A percentile compares a stretch with the other conserved stretches of the same genome.
Conservation (phyloP, 352 stramenopile genomes). For the Phytophthora parvispora region DNA sequence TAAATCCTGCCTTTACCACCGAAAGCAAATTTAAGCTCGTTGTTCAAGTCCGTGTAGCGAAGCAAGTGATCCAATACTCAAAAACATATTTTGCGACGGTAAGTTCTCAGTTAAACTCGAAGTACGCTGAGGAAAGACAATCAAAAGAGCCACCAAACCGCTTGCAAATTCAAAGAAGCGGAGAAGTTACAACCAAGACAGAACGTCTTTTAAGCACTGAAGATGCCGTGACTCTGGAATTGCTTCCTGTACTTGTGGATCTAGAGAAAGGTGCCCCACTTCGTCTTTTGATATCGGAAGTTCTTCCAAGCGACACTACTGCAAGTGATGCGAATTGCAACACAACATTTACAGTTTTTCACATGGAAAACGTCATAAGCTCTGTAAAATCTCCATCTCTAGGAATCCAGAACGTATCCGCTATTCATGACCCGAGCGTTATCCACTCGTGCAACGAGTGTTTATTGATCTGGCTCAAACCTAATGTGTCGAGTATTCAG, state of each 20-base stretch:
- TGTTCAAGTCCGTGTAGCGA: constrained; percentile 6
- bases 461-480: background rate
- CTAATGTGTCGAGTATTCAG: background rate
- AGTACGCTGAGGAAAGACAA: background rate
- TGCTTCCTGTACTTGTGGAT: constrained; percentile 10
- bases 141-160: background rate
- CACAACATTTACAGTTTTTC: constrained; percentile 22
- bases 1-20: constrained; percentile 9
- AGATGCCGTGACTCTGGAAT: background rate
- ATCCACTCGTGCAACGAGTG: constrained; percentile 11
- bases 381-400: constrained; percentile 8
- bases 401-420: constrained; percentile 12
- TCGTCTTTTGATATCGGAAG: constrained; percentile 5
- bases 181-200: no score
- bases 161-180: background rate
- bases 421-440: constrained; percentile 6
- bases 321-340: constrained; percentile 2
- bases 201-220: constrained; percentile 1
- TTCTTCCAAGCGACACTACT: background rate
- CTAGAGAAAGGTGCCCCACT: constrained; percentile 7
- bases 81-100: constrained; percentile 8
- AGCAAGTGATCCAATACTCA: constrained; percentile 4
- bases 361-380: constrained; percentile 1
- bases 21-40: constrained; percentile 15
- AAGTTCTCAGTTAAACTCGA: background rate